Evolutionary conservation across 2,329 filamentous ascomycete species (phyloP), one percentile per base, ranked within the genome.

Genomic region (Aspergillus awamori): DNA sequence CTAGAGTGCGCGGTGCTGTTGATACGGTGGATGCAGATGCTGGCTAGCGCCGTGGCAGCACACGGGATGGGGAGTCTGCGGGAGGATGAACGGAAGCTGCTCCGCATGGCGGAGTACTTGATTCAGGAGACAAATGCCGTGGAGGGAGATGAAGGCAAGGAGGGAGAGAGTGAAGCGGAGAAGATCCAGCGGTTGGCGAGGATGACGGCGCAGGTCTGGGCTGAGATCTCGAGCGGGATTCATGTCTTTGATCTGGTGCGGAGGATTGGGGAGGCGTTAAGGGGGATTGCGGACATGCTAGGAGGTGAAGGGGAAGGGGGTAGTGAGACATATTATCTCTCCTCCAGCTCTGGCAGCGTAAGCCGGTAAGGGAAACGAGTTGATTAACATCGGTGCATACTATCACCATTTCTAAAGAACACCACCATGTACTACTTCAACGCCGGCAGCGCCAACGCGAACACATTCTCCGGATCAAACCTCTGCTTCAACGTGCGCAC

Each of bases 171-270:
- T 15, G 47, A 28, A 48, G 47, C 10, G 41, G 17, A 17, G 6
- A 48, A 26, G 33, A 51, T 53, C 17, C 38, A 10, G 26, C 41
- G 26, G 20, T 36, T 58, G 15, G 48, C 5, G 43, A 49, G 8
- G 24, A 65, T 63, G 13, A 66, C 66, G 5, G 57, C 71, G 8
- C 67, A 63, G 28, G 54, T 76, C 22, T 77, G 74, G 74, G 69
- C 71, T 2, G 61, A 66, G 26, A 67, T 74, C 7, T 71, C 72
- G 54, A 69, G 72, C 45, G 74, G 73, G 1, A 0, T 81, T 82
- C 48, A 78, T 86, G 59, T 86, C n/a, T 67, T 63, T 43, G 55
- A 66, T 20, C 53, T 67, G 4, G 64, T 67, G 3, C 55, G 54
- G 4, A 49, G 63, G 45, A 65, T 66, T 24, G 64, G 63, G 10